phyloP scores from a whole-genome alignment of 2,329 filamentous ascomycete genomes.

The Phialemonium atrogriseum region DNA sequence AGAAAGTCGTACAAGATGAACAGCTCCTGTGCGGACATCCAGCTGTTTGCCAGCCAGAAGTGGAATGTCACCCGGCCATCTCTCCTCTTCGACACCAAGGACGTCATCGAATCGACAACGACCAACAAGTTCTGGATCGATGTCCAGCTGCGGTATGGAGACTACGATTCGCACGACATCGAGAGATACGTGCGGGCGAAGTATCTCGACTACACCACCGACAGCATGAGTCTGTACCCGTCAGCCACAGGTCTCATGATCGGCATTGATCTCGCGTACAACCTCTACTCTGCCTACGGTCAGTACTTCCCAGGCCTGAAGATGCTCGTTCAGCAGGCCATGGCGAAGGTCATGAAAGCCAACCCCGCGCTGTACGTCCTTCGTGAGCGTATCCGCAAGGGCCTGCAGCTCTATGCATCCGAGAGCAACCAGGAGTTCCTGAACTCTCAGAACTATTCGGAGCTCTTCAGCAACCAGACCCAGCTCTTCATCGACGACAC shows the following conservation, averaged over 20 bases:
- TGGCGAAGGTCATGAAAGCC: constrained; percentile 99
- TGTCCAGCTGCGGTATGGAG: constrained; percentile 90
- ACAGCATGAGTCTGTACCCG: constrained; percentile 97
- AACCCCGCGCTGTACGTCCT: constrained; percentile 95
- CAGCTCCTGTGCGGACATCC: constrained; percentile 94
- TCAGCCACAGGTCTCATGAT: constrained; percentile 97
- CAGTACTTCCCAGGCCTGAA: constrained; percentile 99
- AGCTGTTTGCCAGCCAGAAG: constrained; percentile 95
- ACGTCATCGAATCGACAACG: constrained; percentile 84
- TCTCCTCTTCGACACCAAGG: constrained; percentile 91
- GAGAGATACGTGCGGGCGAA: constrained; percentile 96
- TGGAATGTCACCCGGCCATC: constrained; percentile 97
- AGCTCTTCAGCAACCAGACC: constrained; percentile 97
- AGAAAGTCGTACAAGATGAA: constrained; percentile 99
- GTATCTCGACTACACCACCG: constrained; percentile 97
- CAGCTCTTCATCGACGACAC: constrained; percentile 99
- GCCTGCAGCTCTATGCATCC: constrained; percentile 93
- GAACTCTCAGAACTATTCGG: constrained; percentile 98
- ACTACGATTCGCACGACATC: constrained; percentile 98
- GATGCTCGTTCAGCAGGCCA: constrained; percentile 90
- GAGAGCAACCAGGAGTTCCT: constrained; percentile 99
- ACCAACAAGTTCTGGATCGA: constrained; percentile 99
- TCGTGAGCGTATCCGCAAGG: constrained; percentile 95
- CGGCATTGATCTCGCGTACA: constrained; percentile 94
- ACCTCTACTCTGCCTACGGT: constrained; percentile 94